Evolutionary conservation across 1,284 basidiomycete genomes (phyloP).

Genomic region (Singerocomus inundabilis): DNA sequence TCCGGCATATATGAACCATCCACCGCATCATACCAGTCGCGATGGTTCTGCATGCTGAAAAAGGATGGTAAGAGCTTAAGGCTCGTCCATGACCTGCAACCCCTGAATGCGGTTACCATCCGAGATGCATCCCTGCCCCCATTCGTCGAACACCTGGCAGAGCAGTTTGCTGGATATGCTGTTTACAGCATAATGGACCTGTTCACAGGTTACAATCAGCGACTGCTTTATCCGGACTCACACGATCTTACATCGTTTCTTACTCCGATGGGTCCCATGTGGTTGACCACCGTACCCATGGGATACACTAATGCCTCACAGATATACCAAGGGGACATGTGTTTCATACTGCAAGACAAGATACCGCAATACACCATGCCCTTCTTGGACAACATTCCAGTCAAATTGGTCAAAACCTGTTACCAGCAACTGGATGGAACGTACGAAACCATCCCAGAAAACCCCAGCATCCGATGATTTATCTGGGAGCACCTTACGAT

Average conservation of each 20-base stretch:
- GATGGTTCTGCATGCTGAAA: too few species aligned
- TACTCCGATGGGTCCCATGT: too few species aligned
- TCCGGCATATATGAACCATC: too few species aligned
- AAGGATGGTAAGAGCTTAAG: too few species aligned
- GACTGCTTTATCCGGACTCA: not conserved
- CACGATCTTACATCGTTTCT: not conserved
- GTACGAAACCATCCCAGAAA: not conserved
- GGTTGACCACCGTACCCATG: not conserved
- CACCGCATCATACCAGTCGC: too few species aligned
- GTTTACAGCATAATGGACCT: not conserved
- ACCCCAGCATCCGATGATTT: rapidly evolving
- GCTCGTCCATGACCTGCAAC: too few species aligned
- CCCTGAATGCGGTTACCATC: too few species aligned
- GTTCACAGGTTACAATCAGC: not conserved
- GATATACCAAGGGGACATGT: not conserved
- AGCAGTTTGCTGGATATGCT: too few species aligned
- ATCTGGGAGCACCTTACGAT: not conserved
- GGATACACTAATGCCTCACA: not conserved
- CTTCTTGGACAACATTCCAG: not conserved
- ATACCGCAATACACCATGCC: not conserved
- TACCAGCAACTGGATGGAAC: not conserved
- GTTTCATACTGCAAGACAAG: not conserved
- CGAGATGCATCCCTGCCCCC: too few species aligned
- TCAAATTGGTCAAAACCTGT: not conserved
- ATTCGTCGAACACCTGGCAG: too few species aligned